Evolutionary conservation across 768 basidiomycete genomes (phyloP).

Genomic region (Tubosaeta sp.): DNA sequence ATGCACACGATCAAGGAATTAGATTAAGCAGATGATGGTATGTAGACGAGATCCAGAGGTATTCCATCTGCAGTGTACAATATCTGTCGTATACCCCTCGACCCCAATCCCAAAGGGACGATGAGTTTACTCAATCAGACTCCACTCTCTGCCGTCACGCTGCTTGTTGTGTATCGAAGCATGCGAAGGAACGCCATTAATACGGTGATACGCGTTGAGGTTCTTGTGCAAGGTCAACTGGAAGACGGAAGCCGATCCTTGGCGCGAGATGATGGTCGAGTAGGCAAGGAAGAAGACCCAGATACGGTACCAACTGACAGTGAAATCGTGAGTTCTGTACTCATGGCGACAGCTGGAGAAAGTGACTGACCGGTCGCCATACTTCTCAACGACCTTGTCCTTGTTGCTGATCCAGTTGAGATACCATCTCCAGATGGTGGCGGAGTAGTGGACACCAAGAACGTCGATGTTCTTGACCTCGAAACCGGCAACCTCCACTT

Average conservation of each 20-base stretch:
- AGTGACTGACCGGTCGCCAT: constrained; percentile 63
- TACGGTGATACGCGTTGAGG: constrained; percentile 90
- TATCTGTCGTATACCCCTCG: not conserved
- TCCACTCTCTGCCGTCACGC: constrained; percentile 27
- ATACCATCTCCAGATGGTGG: constrained; percentile 90
- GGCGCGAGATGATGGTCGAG: constrained; percentile 77
- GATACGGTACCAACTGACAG: constrained; percentile 73
- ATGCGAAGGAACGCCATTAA: constrained; percentile 80
- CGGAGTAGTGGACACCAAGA: constrained; percentile 95
- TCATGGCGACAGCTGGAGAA: no score
- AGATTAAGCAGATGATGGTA: constrained; percentile 27
- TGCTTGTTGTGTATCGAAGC: constrained; percentile 66
- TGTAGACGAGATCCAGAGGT: constrained; percentile 11
- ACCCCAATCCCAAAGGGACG: not conserved
- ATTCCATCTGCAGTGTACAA: constrained; percentile 8
- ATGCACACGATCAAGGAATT: constrained; percentile 6
- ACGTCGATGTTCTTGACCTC: constrained; percentile 97
- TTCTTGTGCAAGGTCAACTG: constrained; percentile 99
- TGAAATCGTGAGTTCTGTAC: not conserved
- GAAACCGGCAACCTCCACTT: constrained; percentile 89
- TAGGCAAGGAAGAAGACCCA: constrained; percentile 98
- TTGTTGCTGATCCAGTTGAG: constrained; percentile 95
- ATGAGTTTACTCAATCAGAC: constrained; percentile 18
- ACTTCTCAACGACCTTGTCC: constrained; percentile 82
- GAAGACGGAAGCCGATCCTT: constrained; percentile 91